Evolutionary conservation across 805 yeast species (phyloP).

Genomic region (Lipomyces anomalus): DNA sequence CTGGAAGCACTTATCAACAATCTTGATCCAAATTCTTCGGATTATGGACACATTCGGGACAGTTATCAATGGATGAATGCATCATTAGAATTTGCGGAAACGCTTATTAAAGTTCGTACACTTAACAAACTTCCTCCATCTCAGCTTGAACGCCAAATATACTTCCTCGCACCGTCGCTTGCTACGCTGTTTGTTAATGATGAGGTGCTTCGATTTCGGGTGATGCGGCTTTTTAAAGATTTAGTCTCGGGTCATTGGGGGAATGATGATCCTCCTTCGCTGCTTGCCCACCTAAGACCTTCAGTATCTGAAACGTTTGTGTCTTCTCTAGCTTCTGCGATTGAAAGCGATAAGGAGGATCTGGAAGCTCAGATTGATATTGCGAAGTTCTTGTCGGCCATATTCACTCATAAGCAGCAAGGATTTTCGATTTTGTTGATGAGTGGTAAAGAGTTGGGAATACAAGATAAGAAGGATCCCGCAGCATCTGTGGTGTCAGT

Average conservation of each 20-base stretch:
- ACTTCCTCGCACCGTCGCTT: conserved; percentile 49
- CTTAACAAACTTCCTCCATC: conserved; percentile 49
- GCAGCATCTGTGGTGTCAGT: conserved; percentile 19
- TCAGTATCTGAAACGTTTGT: conserved; percentile 55
- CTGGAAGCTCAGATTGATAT: conserved; percentile 21
- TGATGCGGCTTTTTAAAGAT: conserved; percentile 51
- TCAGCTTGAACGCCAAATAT: conserved; percentile 57
- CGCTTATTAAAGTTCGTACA: conserved; percentile 54
- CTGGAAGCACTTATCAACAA: conserved; percentile 44
- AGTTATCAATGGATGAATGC: conserved; percentile 45
- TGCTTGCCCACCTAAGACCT: conserved; percentile 75
- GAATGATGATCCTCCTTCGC: conserved; percentile 63
- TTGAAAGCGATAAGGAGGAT: conserved; percentile 42
- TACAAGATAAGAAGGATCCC: conserved; percentile 5
- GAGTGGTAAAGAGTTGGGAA: conserved; percentile 31
- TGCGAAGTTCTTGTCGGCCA: conserved; percentile 29
- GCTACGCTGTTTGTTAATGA: conserved; percentile 53
- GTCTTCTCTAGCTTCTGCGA: conserved; percentile 53
- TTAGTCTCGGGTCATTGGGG: conserved; percentile 34
- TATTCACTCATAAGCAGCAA: conserved; percentile 34
- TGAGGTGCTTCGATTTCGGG: conserved; percentile 42
- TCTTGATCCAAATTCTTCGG: conserved; percentile 36
- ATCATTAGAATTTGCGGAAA: conserved; percentile 51
- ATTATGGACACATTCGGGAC: conserved; percentile 44
- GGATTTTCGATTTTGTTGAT: conserved; percentile 36